Evolutionary conservation across 805 yeast species (phyloP).

Genomic region (Hyphopichia homilentoma): DNA sequence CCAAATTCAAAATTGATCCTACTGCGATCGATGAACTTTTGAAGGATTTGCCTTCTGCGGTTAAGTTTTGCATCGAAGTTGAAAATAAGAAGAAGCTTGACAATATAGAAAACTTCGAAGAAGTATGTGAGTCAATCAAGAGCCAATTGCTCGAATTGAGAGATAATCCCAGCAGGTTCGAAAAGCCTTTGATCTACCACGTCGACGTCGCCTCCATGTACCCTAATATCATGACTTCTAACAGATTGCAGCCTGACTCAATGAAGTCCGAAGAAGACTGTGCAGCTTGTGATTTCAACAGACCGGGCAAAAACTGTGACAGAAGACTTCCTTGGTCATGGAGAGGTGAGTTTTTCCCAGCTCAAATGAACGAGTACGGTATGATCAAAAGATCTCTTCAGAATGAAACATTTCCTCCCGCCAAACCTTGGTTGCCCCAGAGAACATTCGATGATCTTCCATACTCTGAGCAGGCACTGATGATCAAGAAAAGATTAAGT

Average conservation of each 20-base stretch:
- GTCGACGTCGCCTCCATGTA: slow-evolving; percentile 99
- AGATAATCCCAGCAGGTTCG: slow-evolving; percentile 60
- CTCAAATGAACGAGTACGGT: slow-evolving; percentile 84
- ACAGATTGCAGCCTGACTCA: slow-evolving; percentile 95
- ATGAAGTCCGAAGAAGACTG: slow-evolving; percentile 94
- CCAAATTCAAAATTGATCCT: slow-evolving; percentile 75
- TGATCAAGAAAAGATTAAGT: slow-evolving; percentile 70
- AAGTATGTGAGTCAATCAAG: slow-evolving; percentile 59
- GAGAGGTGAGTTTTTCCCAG: slow-evolving; percentile 96
- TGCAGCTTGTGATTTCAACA: slow-evolving; percentile 94
- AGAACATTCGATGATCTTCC: slow-evolving; percentile 73
- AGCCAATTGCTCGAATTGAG: slow-evolving; percentile 55
- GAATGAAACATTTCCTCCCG: slow-evolving; percentile 70
- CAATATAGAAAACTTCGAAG: slow-evolving; percentile 78
- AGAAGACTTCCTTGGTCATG: slow-evolving; percentile 93
- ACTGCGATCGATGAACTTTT: slow-evolving; percentile 77
- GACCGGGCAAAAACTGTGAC: slow-evolving; percentile 93
- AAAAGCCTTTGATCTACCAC: slow-evolving; percentile 87
- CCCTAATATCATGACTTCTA: slow-evolving; percentile 97
- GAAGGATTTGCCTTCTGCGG: slow-evolving; percentile 66
- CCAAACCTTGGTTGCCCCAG: slow-evolving; percentile 51
- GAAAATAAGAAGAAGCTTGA: slow-evolving; percentile 72
- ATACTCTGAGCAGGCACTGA: slow-evolving; percentile 70
- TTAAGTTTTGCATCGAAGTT: slow-evolving; percentile 78
- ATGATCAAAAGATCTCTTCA: slow-evolving; percentile 84